Evolutionary conservation across 1,284 basidiomycete species (phyloP), one percentile per base, ranked within the genome.

Genomic region (Moesziomyces antarcticus): DNA sequence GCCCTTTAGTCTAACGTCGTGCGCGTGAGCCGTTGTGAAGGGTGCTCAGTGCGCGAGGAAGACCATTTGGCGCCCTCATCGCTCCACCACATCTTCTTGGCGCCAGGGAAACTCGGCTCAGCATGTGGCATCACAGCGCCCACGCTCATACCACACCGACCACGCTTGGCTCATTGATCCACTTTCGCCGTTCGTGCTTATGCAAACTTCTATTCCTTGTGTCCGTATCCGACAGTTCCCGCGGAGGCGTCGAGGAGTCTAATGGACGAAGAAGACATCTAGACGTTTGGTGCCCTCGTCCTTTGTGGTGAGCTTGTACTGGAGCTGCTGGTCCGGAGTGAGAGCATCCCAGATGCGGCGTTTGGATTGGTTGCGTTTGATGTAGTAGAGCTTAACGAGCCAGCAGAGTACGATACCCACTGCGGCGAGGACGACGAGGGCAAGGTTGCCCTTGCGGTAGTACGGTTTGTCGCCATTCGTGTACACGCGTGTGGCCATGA

Each of bases 401-500:
- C 56, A 78, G 40, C 55, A 67, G 18, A 72, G 69, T 1, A 68
- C 62, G 44, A 73, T 66, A 20, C 57, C 52, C 9, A 61, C 25
- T 7, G 43, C 70, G 13, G 56, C 59, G 9, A 71, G 58, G 1
- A 27, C 46, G 37, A 77, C 56, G 22, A 78, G 58, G 3, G 50
- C 75, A 5, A 54, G 45, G 53, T 77, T 79, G 5, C 70, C 74
- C 30, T 68, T 68, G 43, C 53, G 54, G 51, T 80, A 76, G 46
- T 70, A 63, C 0, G 79, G 77, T 24, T 73, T 67, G 40, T 76
- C 72, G 5, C 50, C 53, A 24, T 64, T 57, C 13, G 70, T 74
- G 46, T 78, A 82, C 40, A 80, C 54, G n/a, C 67, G 56, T 7
- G 66, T 65, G 1, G 74, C 51, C 10, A 76, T 52, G 37, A 81